These are phyloP conservation scores for Artemisia princeps DNA, from an alignment of 140 eudicot genomes.

Conservation along the genomic window DNA sequence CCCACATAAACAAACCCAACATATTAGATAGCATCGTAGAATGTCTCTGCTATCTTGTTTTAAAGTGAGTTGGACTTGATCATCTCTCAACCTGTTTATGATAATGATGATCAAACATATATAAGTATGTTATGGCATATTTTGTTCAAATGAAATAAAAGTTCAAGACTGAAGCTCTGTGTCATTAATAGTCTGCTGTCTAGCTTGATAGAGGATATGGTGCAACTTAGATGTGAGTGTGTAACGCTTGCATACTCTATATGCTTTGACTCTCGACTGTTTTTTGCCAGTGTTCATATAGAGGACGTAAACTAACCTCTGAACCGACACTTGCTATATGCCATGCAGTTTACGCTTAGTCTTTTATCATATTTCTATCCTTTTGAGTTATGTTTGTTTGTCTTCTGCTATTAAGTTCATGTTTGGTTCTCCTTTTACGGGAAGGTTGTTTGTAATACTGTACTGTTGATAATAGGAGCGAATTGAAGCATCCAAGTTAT, in stretches of 20 bases:
- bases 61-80: too few relatives aligned
- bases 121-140: too few relatives aligned
- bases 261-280: not conserved
- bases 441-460: slow-evolving; percentile 16
- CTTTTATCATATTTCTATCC: not conserved
- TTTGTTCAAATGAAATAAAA: too few relatives aligned
- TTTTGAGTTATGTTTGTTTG: not conserved
- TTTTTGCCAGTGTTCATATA: not conserved
- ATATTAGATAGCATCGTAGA: too few relatives aligned
- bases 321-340: too few relatives aligned
- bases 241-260: not conserved
- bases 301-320: not conserved
- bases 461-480: slow-evolving; percentile 54
- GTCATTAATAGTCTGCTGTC: not conserved
- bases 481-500: slow-evolving; percentile 63
- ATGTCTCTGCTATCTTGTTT: not conserved
- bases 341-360: too few relatives aligned
- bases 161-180: too few relatives aligned
- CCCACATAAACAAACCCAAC: not conserved
- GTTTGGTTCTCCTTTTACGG: not conserved
- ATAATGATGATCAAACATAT: too few relatives aligned
- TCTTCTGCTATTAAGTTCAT: not conserved
- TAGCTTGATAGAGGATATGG: not conserved
- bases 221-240: not conserved
- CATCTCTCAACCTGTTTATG: too few relatives aligned